Evolutionary conservation across 2,329 filamentous ascomycete species (phyloP).

Genomic region (Xylariomycetidae sp.): DNA sequence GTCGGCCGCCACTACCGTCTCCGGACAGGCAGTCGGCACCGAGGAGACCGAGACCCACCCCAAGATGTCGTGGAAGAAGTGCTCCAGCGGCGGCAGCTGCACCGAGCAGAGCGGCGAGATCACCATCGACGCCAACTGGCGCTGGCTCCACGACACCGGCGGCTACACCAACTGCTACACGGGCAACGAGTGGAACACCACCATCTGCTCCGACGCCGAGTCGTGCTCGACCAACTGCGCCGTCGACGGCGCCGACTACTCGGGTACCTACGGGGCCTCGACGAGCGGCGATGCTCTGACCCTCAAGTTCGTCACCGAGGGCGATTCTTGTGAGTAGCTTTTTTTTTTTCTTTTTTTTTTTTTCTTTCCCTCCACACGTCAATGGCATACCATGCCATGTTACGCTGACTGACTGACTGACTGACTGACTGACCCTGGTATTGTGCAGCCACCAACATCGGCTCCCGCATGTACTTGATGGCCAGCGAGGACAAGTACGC

Average conservation of each 20-base stretch:
- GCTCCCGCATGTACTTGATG: slow-evolving; percentile 52
- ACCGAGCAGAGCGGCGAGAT: slow-evolving; percentile 36
- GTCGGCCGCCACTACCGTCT: slow-evolving; percentile 29
- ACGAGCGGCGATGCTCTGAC: slow-evolving; percentile 38
- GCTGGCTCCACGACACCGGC: slow-evolving; percentile 38
- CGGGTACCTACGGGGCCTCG: slow-evolving; percentile 39
- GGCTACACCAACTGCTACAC: slow-evolving; percentile 42
- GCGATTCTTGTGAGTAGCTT: slow-evolving; percentile 27
- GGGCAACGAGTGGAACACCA: slow-evolving; percentile 33
- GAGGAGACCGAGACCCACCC: slow-evolving; percentile 36
- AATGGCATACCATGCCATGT: too few relatives aligned
- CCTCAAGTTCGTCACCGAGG: slow-evolving; percentile 44
- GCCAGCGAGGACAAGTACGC: slow-evolving; percentile 48
- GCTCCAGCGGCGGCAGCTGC: slow-evolving; percentile 36
- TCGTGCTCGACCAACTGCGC: slow-evolving; percentile 35
- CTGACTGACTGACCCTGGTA: neutral
- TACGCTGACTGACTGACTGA: too few relatives aligned
- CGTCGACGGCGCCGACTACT: slow-evolving; percentile 38
- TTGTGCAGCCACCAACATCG: slow-evolving; percentile 27
- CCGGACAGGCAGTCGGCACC: slow-evolving; percentile 34
- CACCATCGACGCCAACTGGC: slow-evolving; percentile 46
- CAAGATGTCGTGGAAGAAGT: slow-evolving; percentile 38
- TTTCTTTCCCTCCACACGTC: too few relatives aligned
- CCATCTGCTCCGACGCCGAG: slow-evolving; percentile 29
- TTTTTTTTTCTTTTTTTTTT: too few relatives aligned